Evolutionary conservation across 1,139 yeast genomes (phyloP).

Genomic region (Saccharomyces hybrid): DNA sequence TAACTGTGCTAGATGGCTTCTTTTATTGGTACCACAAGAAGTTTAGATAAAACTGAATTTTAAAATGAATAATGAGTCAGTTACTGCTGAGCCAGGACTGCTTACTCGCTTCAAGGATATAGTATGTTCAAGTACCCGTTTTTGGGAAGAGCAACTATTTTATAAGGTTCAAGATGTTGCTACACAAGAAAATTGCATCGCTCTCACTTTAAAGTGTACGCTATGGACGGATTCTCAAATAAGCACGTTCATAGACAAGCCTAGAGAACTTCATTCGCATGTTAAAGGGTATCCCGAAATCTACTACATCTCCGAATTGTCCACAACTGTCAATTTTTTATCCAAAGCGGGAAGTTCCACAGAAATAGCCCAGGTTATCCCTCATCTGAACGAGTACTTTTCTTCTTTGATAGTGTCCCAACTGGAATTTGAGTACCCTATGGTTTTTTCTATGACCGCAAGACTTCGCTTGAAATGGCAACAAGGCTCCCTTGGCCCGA

Average conservation of each 20-base stretch:
- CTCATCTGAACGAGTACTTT: constrained; percentile 22
- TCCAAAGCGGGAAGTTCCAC: not conserved
- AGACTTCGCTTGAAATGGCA: constrained; percentile 18
- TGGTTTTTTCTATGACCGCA: constrained; percentile 20
- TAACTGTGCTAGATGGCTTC: not conserved
- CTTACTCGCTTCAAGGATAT: not conserved
- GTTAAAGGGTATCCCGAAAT: constrained; percentile 4
- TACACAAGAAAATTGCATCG: not conserved
- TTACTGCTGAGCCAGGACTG: not conserved
- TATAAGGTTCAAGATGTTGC: constrained; percentile 3
- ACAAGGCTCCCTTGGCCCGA: constrained; percentile 19
- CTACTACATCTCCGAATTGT: constrained; percentile 6
- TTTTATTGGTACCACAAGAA: not conserved
- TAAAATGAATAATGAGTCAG: not conserved
- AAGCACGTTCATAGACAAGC: constrained; percentile 11
- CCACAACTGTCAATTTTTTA: constrained; percentile 6
- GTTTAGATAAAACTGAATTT: not conserved
- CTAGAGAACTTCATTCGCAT: constrained; percentile 7
- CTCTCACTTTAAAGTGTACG: constrained; percentile 11
- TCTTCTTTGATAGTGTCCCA: constrained; percentile 24
- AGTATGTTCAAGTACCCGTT: not conserved
- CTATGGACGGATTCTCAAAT: constrained; percentile 15
- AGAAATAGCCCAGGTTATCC: not conserved
- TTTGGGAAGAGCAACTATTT: constrained; percentile 14
- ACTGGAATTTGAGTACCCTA: constrained; percentile 25